These are phyloP conservation scores for Prillingera fragicola DNA, from an alignment of 1,284 basidiomycete species.

Conservation along the genomic window DNA sequence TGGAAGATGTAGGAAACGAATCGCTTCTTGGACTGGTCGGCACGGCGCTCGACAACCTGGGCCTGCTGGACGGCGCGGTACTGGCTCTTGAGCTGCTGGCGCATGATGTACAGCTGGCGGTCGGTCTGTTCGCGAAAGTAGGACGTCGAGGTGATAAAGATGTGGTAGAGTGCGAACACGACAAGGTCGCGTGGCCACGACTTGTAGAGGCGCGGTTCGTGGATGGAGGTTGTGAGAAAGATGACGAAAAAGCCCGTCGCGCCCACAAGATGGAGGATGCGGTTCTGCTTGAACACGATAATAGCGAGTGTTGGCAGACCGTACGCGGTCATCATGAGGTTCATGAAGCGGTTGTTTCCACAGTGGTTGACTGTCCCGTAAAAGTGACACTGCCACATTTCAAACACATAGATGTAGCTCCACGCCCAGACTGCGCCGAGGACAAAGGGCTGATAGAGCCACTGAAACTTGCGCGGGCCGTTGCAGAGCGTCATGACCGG, in stretches of 20 bases:
- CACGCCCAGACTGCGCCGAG: slow-evolving; percentile 36
- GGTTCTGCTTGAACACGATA: slow-evolving; percentile 66
- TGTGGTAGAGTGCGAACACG: slow-evolving; percentile 38
- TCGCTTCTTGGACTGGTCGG: slow-evolving; percentile 68
- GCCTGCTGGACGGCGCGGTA: slow-evolving; percentile 70
- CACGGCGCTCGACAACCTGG: slow-evolving; percentile 73
- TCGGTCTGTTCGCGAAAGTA: slow-evolving; percentile 53
- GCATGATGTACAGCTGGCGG: slow-evolving; percentile 58
- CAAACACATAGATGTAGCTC: too few species aligned
- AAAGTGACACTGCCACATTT: neutral
- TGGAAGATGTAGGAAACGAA: slow-evolving; percentile 65
- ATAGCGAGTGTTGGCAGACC: slow-evolving; percentile 69
- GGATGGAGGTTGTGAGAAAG: neutral
- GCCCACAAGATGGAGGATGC: slow-evolving; percentile 61
- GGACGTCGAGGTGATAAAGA: slow-evolving; percentile 42
- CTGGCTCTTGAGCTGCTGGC: slow-evolving; percentile 69
- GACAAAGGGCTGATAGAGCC: slow-evolving; percentile 40
- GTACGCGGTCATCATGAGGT: slow-evolving; percentile 46
- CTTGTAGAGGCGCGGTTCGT: too few species aligned
- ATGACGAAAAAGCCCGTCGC: slow-evolving; percentile 55
- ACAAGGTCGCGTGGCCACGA: too few species aligned
- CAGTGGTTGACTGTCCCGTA: neutral
- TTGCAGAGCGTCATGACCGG: slow-evolving; percentile 37
- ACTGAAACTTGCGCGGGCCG: slow-evolving; percentile 1
- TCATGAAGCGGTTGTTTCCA: slow-evolving; percentile 17